Conservation (phyloP, 192 early-diverging fungal species). For the Backusella australiensis region DNA sequence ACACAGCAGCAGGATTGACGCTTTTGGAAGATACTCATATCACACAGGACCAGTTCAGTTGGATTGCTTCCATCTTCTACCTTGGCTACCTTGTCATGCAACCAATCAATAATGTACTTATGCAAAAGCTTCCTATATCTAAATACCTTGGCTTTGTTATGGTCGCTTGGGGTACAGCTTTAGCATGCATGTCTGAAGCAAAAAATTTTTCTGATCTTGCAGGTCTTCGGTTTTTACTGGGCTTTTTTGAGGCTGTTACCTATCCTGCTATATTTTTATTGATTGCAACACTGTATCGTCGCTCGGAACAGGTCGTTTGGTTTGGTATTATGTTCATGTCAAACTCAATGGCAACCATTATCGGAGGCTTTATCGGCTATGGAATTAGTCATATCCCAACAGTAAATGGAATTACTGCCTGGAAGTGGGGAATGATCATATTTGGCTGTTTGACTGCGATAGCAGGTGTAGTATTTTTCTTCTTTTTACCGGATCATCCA, state of each 20-base stretch:
- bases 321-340: constrained; percentile 18
- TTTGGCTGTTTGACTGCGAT: constrained; percentile 21
- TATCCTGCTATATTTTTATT: constrained; percentile 25
- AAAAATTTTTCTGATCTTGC: constrained; percentile 23
- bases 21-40: constrained; percentile 20
- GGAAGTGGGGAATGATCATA: constrained; percentile 29
- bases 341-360: constrained; percentile 1
- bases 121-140: constrained; percentile 18
- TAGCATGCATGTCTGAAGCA: constrained; percentile 3
- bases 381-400: constrained; percentile 22
- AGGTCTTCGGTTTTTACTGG: constrained; percentile 23
- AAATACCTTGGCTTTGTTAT: constrained; percentile 20
- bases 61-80: constrained; percentile 27
- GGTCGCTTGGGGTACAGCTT: constrained; percentile 9
- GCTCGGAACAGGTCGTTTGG: constrained; percentile 16
- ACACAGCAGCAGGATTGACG: constrained; percentile 9
- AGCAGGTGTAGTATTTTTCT: constrained; percentile 20
- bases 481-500: constrained; percentile 27
- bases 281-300: constrained; percentile 21
- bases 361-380: constrained; percentile 18
- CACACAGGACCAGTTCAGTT: constrained; percentile 9
- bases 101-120: constrained; percentile 24
- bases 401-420: neutral
- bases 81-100: constrained; percentile 21
- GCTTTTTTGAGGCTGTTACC: constrained; percentile 25